Conservation (phyloP, 805 yeast genomes). For the Ascoidea asiatica region DNA sequence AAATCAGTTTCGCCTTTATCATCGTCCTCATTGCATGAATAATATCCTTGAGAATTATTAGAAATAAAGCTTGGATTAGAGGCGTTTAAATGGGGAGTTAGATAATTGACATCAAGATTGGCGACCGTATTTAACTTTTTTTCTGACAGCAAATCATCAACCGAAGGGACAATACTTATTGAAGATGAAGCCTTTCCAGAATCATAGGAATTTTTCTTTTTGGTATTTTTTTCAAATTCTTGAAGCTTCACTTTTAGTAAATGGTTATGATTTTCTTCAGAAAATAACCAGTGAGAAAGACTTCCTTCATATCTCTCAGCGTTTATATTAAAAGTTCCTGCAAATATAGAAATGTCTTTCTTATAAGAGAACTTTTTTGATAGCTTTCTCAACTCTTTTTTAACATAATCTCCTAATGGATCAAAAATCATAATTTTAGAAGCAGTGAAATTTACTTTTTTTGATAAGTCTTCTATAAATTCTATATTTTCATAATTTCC, state of each 20-base stretch:
- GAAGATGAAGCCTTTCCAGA: too few relatives aligned
- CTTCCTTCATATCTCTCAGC: slow-evolving; percentile 51
- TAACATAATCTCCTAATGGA: slow-evolving; percentile 76
- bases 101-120: neutral
- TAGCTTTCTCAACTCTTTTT: slow-evolving; percentile 43
- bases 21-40: neutral
- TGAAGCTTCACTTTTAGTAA: neutral
- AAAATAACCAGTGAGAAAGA: slow-evolving; percentile 68
- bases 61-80: neutral
- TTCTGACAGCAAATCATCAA: too few relatives aligned
- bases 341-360: slow-evolving; percentile 48
- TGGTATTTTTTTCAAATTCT: neutral
- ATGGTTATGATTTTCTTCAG: slow-evolving; percentile 18
- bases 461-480: slow-evolving; percentile 2
- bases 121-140: neutral
- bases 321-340: slow-evolving; percentile 81
- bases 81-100: neutral
- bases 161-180: too few relatives aligned
- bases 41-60: neutral
- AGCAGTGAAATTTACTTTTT: slow-evolving; percentile 5
- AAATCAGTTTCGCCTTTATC: neutral
- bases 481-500: slow-evolving; percentile 2
- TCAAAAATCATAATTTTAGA: slow-evolving; percentile 60
- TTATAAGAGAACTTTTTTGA: slow-evolving; percentile 42
- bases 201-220: too few relatives aligned